phyloP scores from a whole-genome alignment of 2,329 filamentous ascomycete species.

The Pestalotiopsis sp. region DNA sequence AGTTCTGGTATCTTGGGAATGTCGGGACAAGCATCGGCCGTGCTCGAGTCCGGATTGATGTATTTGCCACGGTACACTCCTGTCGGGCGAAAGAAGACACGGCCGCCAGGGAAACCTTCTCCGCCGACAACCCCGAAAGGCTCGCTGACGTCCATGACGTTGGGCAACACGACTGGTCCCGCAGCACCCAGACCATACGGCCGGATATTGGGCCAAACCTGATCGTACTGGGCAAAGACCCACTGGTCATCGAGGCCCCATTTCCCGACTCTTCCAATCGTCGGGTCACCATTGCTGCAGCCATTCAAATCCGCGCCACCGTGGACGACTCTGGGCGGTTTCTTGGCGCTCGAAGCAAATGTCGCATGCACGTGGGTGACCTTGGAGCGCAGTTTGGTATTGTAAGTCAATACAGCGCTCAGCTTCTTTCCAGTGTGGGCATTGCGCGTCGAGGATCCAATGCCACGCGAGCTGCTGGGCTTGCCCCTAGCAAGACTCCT shows the following conservation, averaged over 20 bases:
- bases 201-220: slow-evolving; percentile 72
- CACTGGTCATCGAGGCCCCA: slow-evolving; percentile 82
- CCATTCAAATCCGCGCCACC: slow-evolving; percentile 78
- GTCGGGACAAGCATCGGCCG: slow-evolving; percentile 67
- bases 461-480: slow-evolving; percentile 58
- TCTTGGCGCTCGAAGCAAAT: slow-evolving; percentile 71
- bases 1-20: slow-evolving; percentile 76
- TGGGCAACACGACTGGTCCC: slow-evolving; percentile 77
- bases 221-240: slow-evolving; percentile 75
- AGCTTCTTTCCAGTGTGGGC: slow-evolving; percentile 63
- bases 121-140: slow-evolving; percentile 82
- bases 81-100: slow-evolving; percentile 74
- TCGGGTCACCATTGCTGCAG: slow-evolving; percentile 82
- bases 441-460: slow-evolving; percentile 53
- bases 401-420: slow-evolving; percentile 80
- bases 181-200: slow-evolving; percentile 75
- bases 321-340: slow-evolving; percentile 78
- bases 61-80: slow-evolving; percentile 79
- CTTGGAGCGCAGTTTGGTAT: slow-evolving; percentile 77
- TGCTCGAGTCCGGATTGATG: slow-evolving; percentile 62
- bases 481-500: slow-evolving; percentile 82
- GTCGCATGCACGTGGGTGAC: slow-evolving; percentile 80
- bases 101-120: slow-evolving; percentile 83
- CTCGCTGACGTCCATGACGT: slow-evolving; percentile 90
- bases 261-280: slow-evolving; percentile 71